These are phyloP conservation scores for Ceratobasidium sp. DNA, from an alignment of 1,284 basidiomycete species.

Conservation along the genomic window DNA sequence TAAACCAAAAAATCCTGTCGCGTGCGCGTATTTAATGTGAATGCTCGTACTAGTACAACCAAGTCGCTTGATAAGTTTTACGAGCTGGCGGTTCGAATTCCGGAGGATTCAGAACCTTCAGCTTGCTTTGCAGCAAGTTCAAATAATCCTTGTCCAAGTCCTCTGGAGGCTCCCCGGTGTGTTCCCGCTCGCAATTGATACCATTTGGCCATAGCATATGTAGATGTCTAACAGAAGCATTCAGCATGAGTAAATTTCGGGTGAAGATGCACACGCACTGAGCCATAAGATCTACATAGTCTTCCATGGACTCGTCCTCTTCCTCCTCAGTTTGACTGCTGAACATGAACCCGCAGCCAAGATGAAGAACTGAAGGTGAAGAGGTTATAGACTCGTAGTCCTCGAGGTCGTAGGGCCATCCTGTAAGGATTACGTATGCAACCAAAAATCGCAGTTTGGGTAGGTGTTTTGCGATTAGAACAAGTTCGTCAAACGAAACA, in stretches of 20 bases:
- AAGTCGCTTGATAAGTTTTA: too few relatives aligned
- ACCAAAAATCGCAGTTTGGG: constrained; percentile 4
- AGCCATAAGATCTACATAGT: background rate
- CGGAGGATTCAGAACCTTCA: too few relatives aligned
- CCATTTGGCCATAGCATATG: background rate
- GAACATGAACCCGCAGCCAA: background rate
- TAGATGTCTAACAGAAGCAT: background rate
- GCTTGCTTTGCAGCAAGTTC: too few relatives aligned
- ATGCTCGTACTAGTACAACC: too few relatives aligned
- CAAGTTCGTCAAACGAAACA: background rate
- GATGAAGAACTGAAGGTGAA: background rate
- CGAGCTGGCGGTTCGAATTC: too few relatives aligned
- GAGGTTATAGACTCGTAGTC: background rate
- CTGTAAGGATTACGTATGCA: background rate
- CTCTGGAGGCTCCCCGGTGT: too few relatives aligned
- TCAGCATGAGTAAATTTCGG: background rate
- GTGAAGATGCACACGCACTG: background rate
- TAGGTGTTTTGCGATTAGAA: background rate
- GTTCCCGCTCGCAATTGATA: background rate
- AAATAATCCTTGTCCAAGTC: too few relatives aligned
- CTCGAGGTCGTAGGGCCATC: background rate
- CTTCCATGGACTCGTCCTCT: background rate
- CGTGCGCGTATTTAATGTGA: too few relatives aligned
- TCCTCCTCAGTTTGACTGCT: background rate
- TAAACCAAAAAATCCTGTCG: too few relatives aligned